Evolutionary conservation across 768 basidiomycete genomes (phyloP), one percentile per base, ranked within the genome.

Genomic region (Lactarius indigo): DNA sequence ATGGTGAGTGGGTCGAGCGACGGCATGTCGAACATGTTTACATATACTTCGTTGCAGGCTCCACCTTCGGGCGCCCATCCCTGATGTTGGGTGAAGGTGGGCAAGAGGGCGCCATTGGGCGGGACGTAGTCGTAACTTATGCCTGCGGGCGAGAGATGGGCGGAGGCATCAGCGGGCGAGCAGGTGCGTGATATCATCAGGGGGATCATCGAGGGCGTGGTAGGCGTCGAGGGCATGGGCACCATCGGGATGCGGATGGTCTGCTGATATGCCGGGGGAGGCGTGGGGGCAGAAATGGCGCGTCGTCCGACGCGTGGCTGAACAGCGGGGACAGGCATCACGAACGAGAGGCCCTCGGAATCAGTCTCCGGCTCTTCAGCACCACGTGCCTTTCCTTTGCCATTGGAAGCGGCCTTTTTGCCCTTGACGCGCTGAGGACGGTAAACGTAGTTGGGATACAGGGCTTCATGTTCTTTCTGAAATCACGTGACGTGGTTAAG

Each of bases 381-480:
- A 59, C 84, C 85, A 6, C 61, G 60, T 20, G 78, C 80, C 69
- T 86, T 83, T 44, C 83, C 79, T 63, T 85, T 84, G 73, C 74
- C 80, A 78, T 85, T 79, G 71, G 78, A 80, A 61, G 78, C 72
- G 70, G 81, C 81, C 31, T 80, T 81, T 73, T 85, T 87, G 77
- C 81, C 82, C 71, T 85, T 83, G 76, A 73, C 70, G 61, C 89
- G 81, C 76, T 90, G 88, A 0, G 90, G 90, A 10, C 89, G 87
- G 73, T 91, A 91, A 33, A 91, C 89, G 76, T 91, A 91, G 75
- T 86, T 82, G 72, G 90, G 90, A 70, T 90, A 87, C 79, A 85
- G 78, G 73, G 81, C 78, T 78, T 88, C 88, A 75, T 91, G 90
- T 79, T 91, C 89, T 78, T 84, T 85, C 82, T 91, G 90, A 79